A percentile compares a stretch with the other conserved stretches of the same genome.
These are phyloP conservation scores for Phytopythium litorale DNA, from an alignment of 352 stramenopile genomes.

Conservation along the genomic window DNA sequence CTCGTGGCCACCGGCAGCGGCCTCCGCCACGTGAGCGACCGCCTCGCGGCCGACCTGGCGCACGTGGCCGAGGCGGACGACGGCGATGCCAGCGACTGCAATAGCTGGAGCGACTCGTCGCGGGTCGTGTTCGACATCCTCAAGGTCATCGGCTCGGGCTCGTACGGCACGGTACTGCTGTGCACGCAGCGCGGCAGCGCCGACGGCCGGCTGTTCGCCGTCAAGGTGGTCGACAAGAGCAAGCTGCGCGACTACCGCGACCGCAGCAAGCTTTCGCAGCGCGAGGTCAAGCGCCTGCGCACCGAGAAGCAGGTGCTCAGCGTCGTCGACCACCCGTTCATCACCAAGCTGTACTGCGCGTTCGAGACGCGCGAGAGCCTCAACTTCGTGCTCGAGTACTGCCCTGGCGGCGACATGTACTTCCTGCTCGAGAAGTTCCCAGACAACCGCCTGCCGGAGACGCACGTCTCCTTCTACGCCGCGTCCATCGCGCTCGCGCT, in stretches of 20 bases:
- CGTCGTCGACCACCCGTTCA: conserved; percentile 95
- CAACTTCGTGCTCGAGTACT: conserved; percentile 99
- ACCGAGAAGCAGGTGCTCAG: conserved; percentile 98
- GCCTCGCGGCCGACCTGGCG: conserved; percentile 11
- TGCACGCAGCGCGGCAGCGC: conserved; percentile 40
- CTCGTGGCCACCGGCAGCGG: neutral
- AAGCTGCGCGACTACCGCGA: conserved; percentile 38
- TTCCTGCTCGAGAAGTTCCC: conserved; percentile 89
- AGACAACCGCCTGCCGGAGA: conserved; percentile 92
- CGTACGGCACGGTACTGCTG: conserved; percentile 71
- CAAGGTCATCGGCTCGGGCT: conserved; percentile 68
- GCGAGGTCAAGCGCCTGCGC: conserved; percentile 76
- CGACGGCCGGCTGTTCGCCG: conserved; percentile 44
- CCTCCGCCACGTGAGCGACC: neutral
- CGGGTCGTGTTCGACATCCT: conserved; percentile 67
- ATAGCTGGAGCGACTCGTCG: conserved; percentile 11
- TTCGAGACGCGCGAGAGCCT: conserved; percentile 91
- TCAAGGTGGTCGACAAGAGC: conserved; percentile 77
- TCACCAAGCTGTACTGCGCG: conserved; percentile 95
- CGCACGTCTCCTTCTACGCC: conserved; percentile 94
- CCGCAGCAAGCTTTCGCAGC: conserved; percentile 16
- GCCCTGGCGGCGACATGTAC: conserved; percentile 95
- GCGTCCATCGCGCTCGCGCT: conserved; percentile 96
- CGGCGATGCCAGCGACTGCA: conserved; percentile 9
- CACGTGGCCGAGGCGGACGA: conserved; percentile 14